Percentiles rank a stretch among this genome's conserved stretches.
These are phyloP conservation scores for Ophiostoma sp. DNA, from an alignment of 2,329 filamentous ascomycete genomes.

Conservation along the genomic window DNA sequence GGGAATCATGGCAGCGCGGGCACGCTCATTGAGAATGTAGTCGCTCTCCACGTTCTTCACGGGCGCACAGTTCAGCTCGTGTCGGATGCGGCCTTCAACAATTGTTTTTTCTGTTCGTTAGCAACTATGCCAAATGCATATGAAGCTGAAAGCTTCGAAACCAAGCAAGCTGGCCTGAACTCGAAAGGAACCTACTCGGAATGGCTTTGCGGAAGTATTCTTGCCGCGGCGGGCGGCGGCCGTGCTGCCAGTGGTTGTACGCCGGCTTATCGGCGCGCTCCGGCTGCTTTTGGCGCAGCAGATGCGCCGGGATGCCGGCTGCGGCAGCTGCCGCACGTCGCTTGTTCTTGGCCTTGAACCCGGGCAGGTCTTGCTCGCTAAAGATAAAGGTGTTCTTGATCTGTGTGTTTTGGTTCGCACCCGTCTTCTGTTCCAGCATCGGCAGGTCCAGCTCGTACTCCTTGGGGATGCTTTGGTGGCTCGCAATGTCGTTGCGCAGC, in stretches of 20 bases:
- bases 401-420: slow-evolving; percentile 36
- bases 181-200: slow-evolving; percentile 51
- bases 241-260: slow-evolving; percentile 32
- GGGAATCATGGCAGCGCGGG: slow-evolving; percentile 55
- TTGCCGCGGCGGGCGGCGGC: slow-evolving; percentile 33
- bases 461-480: slow-evolving; percentile 72
- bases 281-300: slow-evolving; percentile 34
- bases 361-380: slow-evolving; percentile 85
- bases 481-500: slow-evolving; percentile 56
- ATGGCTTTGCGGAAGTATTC: slow-evolving; percentile 65
- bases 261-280: slow-evolving; percentile 43
- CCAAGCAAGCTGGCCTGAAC: neutral
- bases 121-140: neutral
- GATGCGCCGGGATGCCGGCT: slow-evolving; percentile 53
- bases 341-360: slow-evolving; percentile 58
- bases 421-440: slow-evolving; percentile 38
- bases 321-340: slow-evolving; percentile 51
- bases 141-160: no score
- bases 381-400: slow-evolving; percentile 87
- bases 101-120: slow-evolving; percentile 63
- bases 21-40: slow-evolving; percentile 53
- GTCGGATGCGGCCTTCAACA: slow-evolving; percentile 64
- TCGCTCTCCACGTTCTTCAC: slow-evolving; percentile 66
- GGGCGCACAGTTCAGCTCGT: slow-evolving; percentile 71
- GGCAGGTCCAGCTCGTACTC: slow-evolving; percentile 78